phyloP scores from a whole-genome alignment of 2,329 filamentous ascomycete species.

The Chaetomium strumarium region DNA sequence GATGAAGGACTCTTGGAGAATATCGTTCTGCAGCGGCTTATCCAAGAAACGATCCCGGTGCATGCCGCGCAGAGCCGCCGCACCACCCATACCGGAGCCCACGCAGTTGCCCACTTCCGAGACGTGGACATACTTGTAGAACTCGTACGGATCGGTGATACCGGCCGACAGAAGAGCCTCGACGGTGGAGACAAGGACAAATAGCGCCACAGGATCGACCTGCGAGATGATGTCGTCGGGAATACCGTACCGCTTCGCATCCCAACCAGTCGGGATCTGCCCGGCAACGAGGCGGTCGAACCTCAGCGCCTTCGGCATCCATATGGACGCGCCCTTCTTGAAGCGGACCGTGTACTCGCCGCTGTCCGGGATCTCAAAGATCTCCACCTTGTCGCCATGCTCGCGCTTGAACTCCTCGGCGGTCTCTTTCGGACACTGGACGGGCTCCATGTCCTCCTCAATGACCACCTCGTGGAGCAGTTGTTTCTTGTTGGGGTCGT shows the following conservation, averaged over 20 bases:
- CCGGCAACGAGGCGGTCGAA: slow-evolving; percentile 97
- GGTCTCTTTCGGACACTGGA: slow-evolving; percentile 95
- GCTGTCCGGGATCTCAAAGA: slow-evolving; percentile 89
- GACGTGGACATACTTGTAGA: slow-evolving; percentile 98
- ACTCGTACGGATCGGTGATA: slow-evolving; percentile 98
- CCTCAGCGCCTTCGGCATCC: slow-evolving; percentile 93
- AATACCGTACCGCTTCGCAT: slow-evolving; percentile 91
- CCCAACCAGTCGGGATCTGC: slow-evolving; percentile 95
- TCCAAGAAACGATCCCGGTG: slow-evolving; percentile 97
- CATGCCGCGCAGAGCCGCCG: slow-evolving; percentile 88
- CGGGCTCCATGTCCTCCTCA: slow-evolving; percentile 92
- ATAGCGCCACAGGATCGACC: slow-evolving; percentile 93
- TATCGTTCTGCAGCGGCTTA: slow-evolving; percentile 96
- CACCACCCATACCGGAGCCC: slow-evolving; percentile 96
- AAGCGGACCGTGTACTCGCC: slow-evolving; percentile 92
- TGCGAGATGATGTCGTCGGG: slow-evolving; percentile 97
- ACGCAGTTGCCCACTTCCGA: slow-evolving; percentile 98
- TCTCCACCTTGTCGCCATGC: slow-evolving; percentile 95
- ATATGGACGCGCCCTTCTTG: slow-evolving; percentile 89
- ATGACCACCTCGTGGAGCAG: slow-evolving; percentile 96
- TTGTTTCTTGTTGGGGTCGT: slow-evolving; percentile 98
- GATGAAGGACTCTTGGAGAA: slow-evolving; percentile 98
- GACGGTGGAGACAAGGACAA: slow-evolving; percentile 86
- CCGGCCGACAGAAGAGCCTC: slow-evolving; percentile 87
- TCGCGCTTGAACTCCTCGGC: slow-evolving; percentile 96